Conservation (phyloP, 2,329 filamentous ascomycete species). For the Geosmithia putterillii region DNA sequence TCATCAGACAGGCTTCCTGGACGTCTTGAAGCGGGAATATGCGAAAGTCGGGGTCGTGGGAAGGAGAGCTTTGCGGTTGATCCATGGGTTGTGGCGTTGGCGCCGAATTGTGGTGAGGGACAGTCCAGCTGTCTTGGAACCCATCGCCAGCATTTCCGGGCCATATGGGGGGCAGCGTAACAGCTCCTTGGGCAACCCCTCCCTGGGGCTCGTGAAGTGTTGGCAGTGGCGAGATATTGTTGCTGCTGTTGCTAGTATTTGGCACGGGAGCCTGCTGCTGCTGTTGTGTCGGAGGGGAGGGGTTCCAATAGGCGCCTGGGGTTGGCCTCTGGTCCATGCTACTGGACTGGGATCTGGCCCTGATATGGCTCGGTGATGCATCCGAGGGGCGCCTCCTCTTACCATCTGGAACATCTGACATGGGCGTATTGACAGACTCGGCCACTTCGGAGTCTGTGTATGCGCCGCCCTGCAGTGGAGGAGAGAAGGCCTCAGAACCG, state of each 20-base stretch:
- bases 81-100: neutral
- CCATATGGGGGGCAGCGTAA: neutral
- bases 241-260: no score
- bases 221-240: neutral
- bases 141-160: neutral
- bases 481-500: neutral
- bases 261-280: neutral
- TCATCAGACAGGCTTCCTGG: slow-evolving; percentile 23
- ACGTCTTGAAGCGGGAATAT: slow-evolving; percentile 18
- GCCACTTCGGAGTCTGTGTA: neutral
- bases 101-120: neutral
- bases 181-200: neutral
- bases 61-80: neutral
- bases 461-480: neutral
- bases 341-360: neutral
- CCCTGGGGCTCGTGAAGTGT: neutral
- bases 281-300: no score
- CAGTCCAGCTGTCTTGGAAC: neutral
- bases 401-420: neutral
- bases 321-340: neutral
- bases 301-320: neutral
- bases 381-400: neutral
- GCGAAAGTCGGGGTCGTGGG: slow-evolving; percentile 1
- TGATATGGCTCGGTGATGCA: neutral
- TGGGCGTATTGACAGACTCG: no score